These are phyloP conservation scores for Nymphaea thermarum DNA, from an alignment of 164 flowering plant genomes.

Conservation along the genomic window DNA sequence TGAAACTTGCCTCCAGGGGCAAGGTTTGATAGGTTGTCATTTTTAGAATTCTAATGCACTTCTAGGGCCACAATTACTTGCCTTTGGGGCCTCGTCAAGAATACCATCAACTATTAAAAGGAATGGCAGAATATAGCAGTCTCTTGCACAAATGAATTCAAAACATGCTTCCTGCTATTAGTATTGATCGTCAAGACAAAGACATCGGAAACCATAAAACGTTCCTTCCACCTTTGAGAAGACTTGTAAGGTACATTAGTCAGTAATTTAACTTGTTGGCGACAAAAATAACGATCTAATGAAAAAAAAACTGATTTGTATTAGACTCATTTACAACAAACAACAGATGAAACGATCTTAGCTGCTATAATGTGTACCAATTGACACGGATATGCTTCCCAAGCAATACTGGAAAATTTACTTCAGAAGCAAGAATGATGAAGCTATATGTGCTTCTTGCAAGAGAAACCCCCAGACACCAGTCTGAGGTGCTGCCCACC, in stretches of 20 bases:
- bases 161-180: not conserved
- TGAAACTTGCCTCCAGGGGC: constrained; percentile 16
- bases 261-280: not conserved
- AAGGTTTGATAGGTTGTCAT: constrained; percentile 16
- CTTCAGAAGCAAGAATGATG: not conserved
- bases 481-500: not conserved
- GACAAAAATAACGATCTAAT: not conserved
- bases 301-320: not conserved
- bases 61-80: constrained; percentile 6
- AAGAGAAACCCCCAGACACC: not conserved
- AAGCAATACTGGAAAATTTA: not conserved
- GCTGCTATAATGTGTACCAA: not conserved
- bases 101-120: not conserved
- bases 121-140: too few species aligned
- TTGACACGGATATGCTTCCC: not conserved
- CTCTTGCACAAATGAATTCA: not conserved
- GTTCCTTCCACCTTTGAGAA: not conserved
- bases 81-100: too few species aligned
- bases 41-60: constrained; percentile 20
- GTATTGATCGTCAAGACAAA: not conserved
- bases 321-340: not conserved
- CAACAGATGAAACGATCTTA: not conserved
- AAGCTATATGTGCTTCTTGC: not conserved
- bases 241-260: not conserved
- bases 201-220: not conserved